Evolutionary conservation across 2,329 filamentous ascomycete genomes (phyloP), one percentile per base, ranked within the genome.

Genomic region (Cytospora piceae): DNA sequence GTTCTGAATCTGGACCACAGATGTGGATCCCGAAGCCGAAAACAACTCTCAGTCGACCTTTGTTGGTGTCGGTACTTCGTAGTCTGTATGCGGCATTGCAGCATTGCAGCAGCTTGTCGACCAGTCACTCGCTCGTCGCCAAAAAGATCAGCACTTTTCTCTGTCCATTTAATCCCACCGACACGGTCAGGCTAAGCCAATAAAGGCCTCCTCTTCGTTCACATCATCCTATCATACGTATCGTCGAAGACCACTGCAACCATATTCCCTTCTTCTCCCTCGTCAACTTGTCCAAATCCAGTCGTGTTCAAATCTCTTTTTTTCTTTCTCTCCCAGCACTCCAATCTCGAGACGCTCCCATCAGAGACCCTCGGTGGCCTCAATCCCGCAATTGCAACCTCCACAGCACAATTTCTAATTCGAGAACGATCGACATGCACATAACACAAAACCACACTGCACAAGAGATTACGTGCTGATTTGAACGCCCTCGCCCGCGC

Each of bases 341-440:
- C 60, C 53, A 63, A 57, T 54, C 60, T 49, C 60, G 9, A 42
- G 39, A 34, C 37, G 51, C 52, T 39, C 15, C 24, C 60, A 31
- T 56, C 42, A 46, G 20, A 63, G 29, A 29, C 37, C 42, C 51
- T 34, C 27, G 52, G 60, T 29, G 39, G 52, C 52, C 56, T 42
- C 55, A 29, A 63, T 63, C 60, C 46, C 46, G 55, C 60, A 51
- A 49, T 49, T 49, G 46, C 15, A 49, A 63, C 64, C 46, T 58
- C 64, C 64, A 63, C 64, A 66, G 49, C 65, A 60, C 61, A 67
- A 67, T 67, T 67, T 67, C 65, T 64, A 31, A 42, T 46, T 58
- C 58, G 17, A 58, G 61, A 58, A 63, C 49, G 65, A 67, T 67
- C 65, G 53, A 63, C 65, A 59, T 62, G 61, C 62, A 53, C 54